Evolutionary conservation across 2,329 filamentous ascomycete species (phyloP).

Genomic region (Aspergillus tamarii): DNA sequence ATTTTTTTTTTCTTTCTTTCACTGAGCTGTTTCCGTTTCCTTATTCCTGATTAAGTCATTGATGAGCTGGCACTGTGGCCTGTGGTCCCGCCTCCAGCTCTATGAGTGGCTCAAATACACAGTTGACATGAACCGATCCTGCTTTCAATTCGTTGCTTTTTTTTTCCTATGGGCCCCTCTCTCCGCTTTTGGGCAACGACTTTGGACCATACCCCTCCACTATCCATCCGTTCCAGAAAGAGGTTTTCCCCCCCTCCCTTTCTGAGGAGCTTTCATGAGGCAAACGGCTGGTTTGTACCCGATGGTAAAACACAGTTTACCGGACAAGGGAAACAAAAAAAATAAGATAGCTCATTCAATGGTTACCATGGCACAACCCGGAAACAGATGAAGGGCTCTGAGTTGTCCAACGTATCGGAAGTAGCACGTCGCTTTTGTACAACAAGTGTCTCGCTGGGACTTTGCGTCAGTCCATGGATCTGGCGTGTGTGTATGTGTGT

Average conservation of each 20-base stretch:
- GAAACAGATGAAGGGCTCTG: not conserved
- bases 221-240: constrained; percentile 24
- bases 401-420: constrained; percentile 5
- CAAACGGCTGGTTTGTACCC: constrained; percentile 27
- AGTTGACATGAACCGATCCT: constrained; percentile 18
- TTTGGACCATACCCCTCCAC: constrained; percentile 19
- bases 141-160: constrained; percentile 29
- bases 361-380: not conserved
- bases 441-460: constrained; percentile 21
- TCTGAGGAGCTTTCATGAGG: constrained; percentile 23
- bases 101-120: constrained; percentile 21
- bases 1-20: constrained; percentile 4
- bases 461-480: constrained; percentile 25
- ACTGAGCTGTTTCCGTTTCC: constrained; percentile 3
- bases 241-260: constrained; percentile 7
- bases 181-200: constrained; percentile 36
- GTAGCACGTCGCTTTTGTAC: constrained; percentile 25
- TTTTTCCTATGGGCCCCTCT: constrained; percentile 23
- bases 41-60: constrained; percentile 22
- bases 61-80: constrained; percentile 36
- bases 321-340: constrained; percentile 8
- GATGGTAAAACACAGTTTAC: constrained; percentile 18
- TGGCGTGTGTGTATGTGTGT: constrained; percentile 25
- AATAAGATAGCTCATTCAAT: not conserved
- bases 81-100: constrained; percentile 26